Conservation (phyloP, 2,329 filamentous ascomycete species). For the Stromatinia cepivora region DNA sequence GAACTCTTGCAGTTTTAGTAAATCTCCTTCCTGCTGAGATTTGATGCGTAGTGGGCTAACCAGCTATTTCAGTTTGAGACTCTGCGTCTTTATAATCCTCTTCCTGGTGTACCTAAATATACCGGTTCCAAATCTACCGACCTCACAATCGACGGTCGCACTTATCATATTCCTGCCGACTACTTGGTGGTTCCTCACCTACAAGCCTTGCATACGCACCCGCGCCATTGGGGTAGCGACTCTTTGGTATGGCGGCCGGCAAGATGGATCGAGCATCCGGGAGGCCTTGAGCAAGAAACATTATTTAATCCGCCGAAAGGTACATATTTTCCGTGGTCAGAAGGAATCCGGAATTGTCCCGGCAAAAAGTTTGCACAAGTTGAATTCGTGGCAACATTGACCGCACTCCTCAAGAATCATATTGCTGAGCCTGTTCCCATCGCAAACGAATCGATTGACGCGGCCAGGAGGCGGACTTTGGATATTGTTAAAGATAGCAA, state of each 20-base stretch:
- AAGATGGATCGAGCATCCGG: slow-evolving; percentile 28
- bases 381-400: slow-evolving; percentile 27
- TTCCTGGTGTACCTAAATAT: slow-evolving; percentile 55
- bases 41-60: not conserved
- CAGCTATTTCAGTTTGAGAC: slow-evolving; percentile 43
- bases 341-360: slow-evolving; percentile 27
- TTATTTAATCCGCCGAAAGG: slow-evolving; percentile 21
- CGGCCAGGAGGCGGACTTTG: slow-evolving; percentile 20
- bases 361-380: slow-evolving; percentile 31
- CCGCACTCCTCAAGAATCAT: slow-evolving; percentile 16
- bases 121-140: slow-evolving; percentile 31
- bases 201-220: slow-evolving; percentile 22
- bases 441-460: not conserved
- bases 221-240: slow-evolving; percentile 30
- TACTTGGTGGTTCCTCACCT: slow-evolving; percentile 43
- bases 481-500: slow-evolving; percentile 20
- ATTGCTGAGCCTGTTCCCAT: slow-evolving; percentile 1
- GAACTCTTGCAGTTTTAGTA: slow-evolving; percentile 43
- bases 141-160: slow-evolving; percentile 2
- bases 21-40: not conserved
- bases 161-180: slow-evolving; percentile 31
- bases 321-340: slow-evolving; percentile 28
- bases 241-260: slow-evolving; percentile 25
- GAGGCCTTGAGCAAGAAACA: not conserved
- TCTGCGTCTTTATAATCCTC: slow-evolving; percentile 54